A percentile compares a stretch with the other conserved stretches of the same genome.
These are phyloP conservation scores for Dinochytrium kinnereticum DNA, from an alignment of 371 early-diverging fungal genomes.

Conservation along the genomic window DNA sequence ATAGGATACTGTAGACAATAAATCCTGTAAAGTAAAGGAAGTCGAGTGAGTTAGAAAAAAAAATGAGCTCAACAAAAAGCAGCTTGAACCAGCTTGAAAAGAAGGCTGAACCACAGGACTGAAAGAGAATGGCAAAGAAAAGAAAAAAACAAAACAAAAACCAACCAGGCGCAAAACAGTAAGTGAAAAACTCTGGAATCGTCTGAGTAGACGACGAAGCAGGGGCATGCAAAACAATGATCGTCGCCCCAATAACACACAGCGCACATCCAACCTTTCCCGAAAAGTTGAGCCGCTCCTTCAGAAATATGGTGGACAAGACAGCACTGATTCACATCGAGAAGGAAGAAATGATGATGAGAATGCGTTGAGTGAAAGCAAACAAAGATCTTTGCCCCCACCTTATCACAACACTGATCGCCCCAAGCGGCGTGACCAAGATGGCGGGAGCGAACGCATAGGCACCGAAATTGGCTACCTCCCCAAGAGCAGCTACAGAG, in stretches of 20 bases:
- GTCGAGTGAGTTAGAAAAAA: not conserved
- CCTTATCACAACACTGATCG: slow-evolving; percentile 85
- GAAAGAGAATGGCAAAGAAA: too few species aligned
- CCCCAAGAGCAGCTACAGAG: slow-evolving; percentile 10
- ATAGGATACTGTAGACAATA: slow-evolving; percentile 72
- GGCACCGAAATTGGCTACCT: slow-evolving; percentile 89
- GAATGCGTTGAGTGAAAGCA: not conserved
- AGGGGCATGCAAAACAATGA: slow-evolving; percentile 57
- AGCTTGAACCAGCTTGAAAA: not conserved
- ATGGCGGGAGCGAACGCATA: slow-evolving; percentile 94
- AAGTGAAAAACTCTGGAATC: slow-evolving; percentile 43
- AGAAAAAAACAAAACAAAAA: slow-evolving; percentile 15
- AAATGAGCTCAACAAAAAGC: not conserved
- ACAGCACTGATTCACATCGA: slow-evolving; percentile 56
- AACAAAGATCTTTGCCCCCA: slow-evolving; percentile 20
- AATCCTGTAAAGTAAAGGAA: too few species aligned
- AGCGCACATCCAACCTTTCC: slow-evolving; percentile 58
- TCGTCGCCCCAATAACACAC: slow-evolving; percentile 59
- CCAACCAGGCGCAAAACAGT: slow-evolving; percentile 46
- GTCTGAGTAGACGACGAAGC: slow-evolving; percentile 56
- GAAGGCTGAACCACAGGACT: too few species aligned
- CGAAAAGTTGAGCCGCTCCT: slow-evolving; percentile 54
- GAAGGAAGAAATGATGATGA: not conserved
- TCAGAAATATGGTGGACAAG: slow-evolving; percentile 53
- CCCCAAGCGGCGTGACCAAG: slow-evolving; percentile 87